Evolutionary conservation across 371 early-diverging fungal species (phyloP).

Genomic region (Rhizopus delemar): DNA sequence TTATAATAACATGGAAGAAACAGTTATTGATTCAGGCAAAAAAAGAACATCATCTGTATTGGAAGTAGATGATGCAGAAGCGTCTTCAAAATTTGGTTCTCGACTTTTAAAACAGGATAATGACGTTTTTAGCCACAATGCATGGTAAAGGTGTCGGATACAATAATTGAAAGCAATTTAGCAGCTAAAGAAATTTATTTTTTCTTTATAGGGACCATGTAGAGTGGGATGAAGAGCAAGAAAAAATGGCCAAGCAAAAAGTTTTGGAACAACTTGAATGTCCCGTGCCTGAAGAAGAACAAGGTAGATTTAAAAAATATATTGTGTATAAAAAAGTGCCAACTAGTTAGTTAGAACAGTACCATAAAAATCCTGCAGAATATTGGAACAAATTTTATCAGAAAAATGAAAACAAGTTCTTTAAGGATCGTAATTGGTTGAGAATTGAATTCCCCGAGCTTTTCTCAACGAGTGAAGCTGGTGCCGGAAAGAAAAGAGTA

Average conservation of each 20-base stretch:
- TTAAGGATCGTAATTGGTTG: constrained; percentile 94
- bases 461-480: constrained; percentile 36
- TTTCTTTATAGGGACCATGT: constrained; percentile 72
- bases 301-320: constrained; percentile 26
- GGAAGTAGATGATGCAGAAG: constrained; percentile 22
- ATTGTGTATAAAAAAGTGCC: background rate
- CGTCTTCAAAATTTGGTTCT: constrained; percentile 60
- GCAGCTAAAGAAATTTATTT: background rate
- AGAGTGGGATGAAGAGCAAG: constrained; percentile 77
- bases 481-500: constrained; percentile 51
- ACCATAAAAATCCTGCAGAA: constrained; percentile 44
- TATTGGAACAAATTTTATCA: constrained; percentile 82
- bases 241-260: constrained; percentile 50
- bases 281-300: constrained; percentile 52
- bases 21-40: constrained; percentile 16
- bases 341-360: constrained; percentile 34
- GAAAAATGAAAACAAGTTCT: constrained; percentile 91
- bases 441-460: constrained; percentile 90
- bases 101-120: constrained; percentile 60
- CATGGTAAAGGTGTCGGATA: constrained; percentile 58
- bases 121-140: constrained; percentile 75
- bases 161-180: background rate
- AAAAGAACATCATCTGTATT: constrained; percentile 45
- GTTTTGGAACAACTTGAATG: constrained; percentile 36
- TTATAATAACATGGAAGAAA: constrained; percentile 1